Conservation (phyloP, 805 yeast species). For the Cyberlindnera euphorbiae region DNA sequence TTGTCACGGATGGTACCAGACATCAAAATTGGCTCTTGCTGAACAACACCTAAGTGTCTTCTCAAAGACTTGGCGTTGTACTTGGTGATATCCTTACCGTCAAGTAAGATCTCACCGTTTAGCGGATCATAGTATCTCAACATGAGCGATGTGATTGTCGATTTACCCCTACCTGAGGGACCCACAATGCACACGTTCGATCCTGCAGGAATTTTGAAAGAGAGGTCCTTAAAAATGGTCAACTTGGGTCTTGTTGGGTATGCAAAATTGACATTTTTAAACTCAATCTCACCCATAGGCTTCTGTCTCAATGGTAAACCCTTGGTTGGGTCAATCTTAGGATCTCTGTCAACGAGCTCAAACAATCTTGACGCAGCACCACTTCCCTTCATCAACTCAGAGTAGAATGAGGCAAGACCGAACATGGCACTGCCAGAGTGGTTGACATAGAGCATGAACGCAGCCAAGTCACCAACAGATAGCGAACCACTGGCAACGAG, state of each 20-base stretch:
- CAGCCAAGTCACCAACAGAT: conserved; percentile 86
- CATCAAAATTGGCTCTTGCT: conserved; percentile 73
- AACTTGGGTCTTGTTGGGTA: conserved; percentile 87
- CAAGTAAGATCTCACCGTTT: conserved; percentile 44
- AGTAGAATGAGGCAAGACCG: conserved; percentile 88
- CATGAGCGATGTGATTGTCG: conserved; percentile 64
- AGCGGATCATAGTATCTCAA: conserved; percentile 49
- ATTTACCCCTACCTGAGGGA: conserved; percentile 87
- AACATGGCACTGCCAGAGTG: conserved; percentile 88
- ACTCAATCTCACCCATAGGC: conserved; percentile 47
- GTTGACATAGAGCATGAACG: conserved; percentile 93
- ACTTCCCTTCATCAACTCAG: conserved; percentile 95
- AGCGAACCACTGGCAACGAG: conserved; percentile 72
- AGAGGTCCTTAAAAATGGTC: conserved; percentile 44
- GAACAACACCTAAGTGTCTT: conserved; percentile 61
- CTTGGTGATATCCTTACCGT: conserved; percentile 45
- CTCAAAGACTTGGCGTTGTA: conserved; percentile 52
- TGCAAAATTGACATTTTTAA: conserved; percentile 63
- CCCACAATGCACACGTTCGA: conserved; percentile 76
- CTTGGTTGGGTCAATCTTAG: conserved; percentile 58
- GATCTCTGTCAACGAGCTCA: conserved; percentile 76
- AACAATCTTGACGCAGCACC: conserved; percentile 94
- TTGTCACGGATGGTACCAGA: conserved; percentile 82
- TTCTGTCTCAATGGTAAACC: conserved; percentile 45
- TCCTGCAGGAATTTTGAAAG: conserved; percentile 46